A percentile compares a stretch with the other conserved stretches of the same genome.
Conservation (phyloP, 306 rosid genomes). For the Quercus gilva region DNA sequence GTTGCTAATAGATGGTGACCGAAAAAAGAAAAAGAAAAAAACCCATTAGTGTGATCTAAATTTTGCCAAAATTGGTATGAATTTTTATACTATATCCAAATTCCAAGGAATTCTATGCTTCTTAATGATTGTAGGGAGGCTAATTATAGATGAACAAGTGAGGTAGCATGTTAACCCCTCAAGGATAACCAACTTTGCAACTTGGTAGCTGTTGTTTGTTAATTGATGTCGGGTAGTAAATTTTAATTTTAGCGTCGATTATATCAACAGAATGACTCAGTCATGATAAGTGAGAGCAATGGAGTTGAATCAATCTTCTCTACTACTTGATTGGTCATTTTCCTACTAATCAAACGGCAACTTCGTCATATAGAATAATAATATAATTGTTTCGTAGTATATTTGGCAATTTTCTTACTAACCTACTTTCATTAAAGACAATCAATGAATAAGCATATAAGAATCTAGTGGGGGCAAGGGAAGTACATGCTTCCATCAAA, state of each 20-base stretch:
- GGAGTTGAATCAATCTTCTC: conserved; percentile 19
- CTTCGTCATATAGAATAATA: background rate
- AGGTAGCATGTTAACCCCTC: conserved; percentile 27
- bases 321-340: conserved; percentile 3
- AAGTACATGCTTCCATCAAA: too few species aligned
- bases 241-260: conserved; percentile 27
- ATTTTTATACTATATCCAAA: too few species aligned
- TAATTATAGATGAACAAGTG: background rate
- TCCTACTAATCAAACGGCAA: background rate
- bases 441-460: background rate
- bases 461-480: too few species aligned
- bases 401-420: background rate
- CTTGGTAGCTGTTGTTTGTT: conserved; percentile 33
- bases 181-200: conserved; percentile 16
- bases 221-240: conserved; percentile 36
- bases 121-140: conserved; percentile 4
- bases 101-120: conserved; percentile 18
- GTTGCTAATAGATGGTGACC: too few species aligned
- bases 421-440: background rate
- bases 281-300: background rate
- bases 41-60: too few species aligned
- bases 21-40: too few species aligned
- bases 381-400: background rate
- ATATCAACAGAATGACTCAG: conserved; percentile 18
- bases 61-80: too few species aligned